Evolutionary conservation across 306 rosid species (phyloP).

Genomic region (Corylus americana): DNA sequence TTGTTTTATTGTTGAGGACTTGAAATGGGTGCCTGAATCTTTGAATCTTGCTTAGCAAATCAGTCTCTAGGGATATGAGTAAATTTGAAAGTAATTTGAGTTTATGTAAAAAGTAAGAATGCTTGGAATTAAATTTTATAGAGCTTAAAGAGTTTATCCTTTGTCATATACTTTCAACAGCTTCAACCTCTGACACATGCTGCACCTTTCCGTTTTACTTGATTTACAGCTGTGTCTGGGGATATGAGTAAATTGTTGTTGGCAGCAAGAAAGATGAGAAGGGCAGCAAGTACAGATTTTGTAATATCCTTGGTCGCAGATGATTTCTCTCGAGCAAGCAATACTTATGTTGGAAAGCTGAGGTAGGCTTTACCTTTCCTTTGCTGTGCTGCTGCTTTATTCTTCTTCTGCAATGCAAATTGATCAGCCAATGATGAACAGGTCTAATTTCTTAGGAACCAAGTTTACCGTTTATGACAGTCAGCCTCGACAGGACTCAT

Average conservation of each 20-base stretch:
- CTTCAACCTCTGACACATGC: background rate
- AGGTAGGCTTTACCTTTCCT: slow-evolving; percentile 44
- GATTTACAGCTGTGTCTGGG: slow-evolving; percentile 69
- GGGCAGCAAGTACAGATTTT: slow-evolving; percentile 77
- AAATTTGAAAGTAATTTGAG: too few species aligned
- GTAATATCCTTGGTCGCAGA: slow-evolving; percentile 63
- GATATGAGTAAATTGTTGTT: slow-evolving; percentile 76
- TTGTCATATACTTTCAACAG: too few species aligned
- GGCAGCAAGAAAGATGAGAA: slow-evolving; percentile 78
- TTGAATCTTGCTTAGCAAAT: background rate
- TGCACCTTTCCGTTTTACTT: background rate
- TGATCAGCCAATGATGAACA: slow-evolving; percentile 39
- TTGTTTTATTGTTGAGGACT: background rate
- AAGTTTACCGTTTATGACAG: slow-evolving; percentile 68
- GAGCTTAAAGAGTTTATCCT: too few species aligned
- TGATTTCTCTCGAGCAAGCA: slow-evolving; percentile 72
- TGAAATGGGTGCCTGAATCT: slow-evolving; percentile 1
- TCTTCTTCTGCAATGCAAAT: background rate
- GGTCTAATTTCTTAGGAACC: slow-evolving; percentile 95
- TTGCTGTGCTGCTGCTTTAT: too few species aligned
- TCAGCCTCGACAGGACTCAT: slow-evolving; percentile 53
- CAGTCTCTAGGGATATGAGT: background rate
- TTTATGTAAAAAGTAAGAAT: too few species aligned
- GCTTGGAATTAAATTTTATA: too few species aligned
- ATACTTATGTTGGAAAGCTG: slow-evolving; percentile 68